A percentile compares a stretch with the other conserved stretches of the same genome.
Evolutionary conservation across 495 filamentous ascomycete species (phyloP).

Genomic region (Antarctomyces pellizariae): DNA sequence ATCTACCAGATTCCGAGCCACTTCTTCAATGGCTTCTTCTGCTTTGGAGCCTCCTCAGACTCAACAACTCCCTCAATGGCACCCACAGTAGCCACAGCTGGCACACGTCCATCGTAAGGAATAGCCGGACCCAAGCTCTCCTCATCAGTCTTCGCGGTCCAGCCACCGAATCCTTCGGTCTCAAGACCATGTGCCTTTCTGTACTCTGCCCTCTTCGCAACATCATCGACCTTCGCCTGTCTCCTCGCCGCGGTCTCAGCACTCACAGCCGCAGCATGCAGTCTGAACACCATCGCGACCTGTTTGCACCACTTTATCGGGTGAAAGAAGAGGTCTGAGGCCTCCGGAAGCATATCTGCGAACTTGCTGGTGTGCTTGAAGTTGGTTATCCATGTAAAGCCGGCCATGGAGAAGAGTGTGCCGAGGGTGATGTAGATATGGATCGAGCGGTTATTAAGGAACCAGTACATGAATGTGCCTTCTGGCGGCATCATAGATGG

Average conservation of each 20-base stretch:
- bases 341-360: conserved; percentile 43
- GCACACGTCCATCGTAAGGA: conserved; percentile 9
- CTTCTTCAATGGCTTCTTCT: conserved; percentile 30
- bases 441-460: conserved; percentile 45
- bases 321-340: conserved; percentile 30
- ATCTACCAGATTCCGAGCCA: conserved; percentile 40
- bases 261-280: conserved; percentile 42
- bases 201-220: conserved; percentile 53
- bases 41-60: conserved; percentile 1
- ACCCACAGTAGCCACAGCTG: not conserved
- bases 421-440: conserved; percentile 57
- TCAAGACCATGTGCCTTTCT: conserved; percentile 63
- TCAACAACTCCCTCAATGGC: conserved; percentile 8
- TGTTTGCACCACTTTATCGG: conserved; percentile 34
- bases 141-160: conserved; percentile 18
- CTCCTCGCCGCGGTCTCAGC: conserved; percentile 41
- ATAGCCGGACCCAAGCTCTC: conserved; percentile 13
- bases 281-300: conserved; percentile 38
- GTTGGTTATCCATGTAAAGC: conserved; percentile 41
- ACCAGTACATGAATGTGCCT: conserved; percentile 51
- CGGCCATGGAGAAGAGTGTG: conserved; percentile 40
- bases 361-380: conserved; percentile 50
- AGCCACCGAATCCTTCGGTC: conserved; percentile 23
- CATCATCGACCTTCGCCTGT: conserved; percentile 45
- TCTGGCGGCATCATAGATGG: conserved; percentile 60